Evolutionary conservation across 2,329 filamentous ascomycete species (phyloP), one percentile per base, ranked within the genome.

Genomic region (Beauveria australis): DNA sequence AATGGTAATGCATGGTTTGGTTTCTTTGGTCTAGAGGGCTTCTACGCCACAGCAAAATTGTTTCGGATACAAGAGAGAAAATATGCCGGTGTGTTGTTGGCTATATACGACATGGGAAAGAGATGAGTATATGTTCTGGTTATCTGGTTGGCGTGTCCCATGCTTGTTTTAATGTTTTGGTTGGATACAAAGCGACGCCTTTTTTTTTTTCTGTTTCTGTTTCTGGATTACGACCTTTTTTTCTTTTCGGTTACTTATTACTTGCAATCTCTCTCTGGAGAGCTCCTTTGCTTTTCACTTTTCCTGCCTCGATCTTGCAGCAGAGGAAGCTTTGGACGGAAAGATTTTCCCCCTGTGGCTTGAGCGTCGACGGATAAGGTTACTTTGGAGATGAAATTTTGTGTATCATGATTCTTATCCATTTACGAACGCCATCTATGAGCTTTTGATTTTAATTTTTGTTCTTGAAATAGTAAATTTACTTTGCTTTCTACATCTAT

Each of bases 331-430:
- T 43, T 59, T 53, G 48, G 57, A 53, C 48, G 57, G 57, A 53
- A 59, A 18, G 41, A 5, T 22, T 41, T 18, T 18, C n/a, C 18
- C 12, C 18, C 12, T 12, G 37, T n/a, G 28, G 53, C 26, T 43
- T n/a, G 12, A 28, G 16, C n/a, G 47, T 18, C 18, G 8, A 33
- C 22, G 26, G 18, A 6, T 7, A 24, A 24, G 40, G 19, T 22
- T 44, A 14, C 18, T 18, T 7, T 10, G 22, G 18, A 43, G n/a
- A 33, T 14, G n/a, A 41, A n/a, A 33, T 59, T 24, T 51, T 59
- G 55, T 59, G 56, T 46, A 59, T 44, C 37, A 52, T 40, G 47
- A 61, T 53, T 63, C 61, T 59, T 48, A 53, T 60, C 24, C 58
- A 56, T 56, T 37, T 43, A 43, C 46, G 30, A 22, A 12, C 4